These are phyloP conservation scores for Pestalotiopsis sp. DNA, from an alignment of 2,329 filamentous ascomycete species.

Conservation along the genomic window DNA sequence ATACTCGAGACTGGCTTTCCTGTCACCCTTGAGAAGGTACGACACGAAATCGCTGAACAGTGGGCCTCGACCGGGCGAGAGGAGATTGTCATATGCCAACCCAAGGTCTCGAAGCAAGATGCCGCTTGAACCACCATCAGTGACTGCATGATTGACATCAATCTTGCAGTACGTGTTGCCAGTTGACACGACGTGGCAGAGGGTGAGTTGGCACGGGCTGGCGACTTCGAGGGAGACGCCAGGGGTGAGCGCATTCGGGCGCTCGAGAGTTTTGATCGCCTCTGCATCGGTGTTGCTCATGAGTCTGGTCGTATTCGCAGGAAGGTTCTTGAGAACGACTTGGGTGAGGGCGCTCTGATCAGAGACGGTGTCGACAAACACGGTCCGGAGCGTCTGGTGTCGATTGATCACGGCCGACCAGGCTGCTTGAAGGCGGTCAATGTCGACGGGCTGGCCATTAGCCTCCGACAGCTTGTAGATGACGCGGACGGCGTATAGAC, in stretches of 20 bases:
- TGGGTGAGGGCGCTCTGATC: conserved; percentile 11
- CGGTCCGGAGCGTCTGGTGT: not conserved
- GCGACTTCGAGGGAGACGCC: conserved; percentile 25
- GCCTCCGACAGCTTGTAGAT: conserved; percentile 1
- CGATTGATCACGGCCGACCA: conserved; percentile 1
- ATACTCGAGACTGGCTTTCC: conserved; percentile 24
- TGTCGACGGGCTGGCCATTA: not conserved
- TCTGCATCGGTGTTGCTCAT: conserved; percentile 4
- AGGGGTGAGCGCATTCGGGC: not conserved
- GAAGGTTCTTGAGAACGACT: conserved; percentile 8
- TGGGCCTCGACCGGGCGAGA: conserved; percentile 15
- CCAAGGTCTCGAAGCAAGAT: conserved; percentile 32
- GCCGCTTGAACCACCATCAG: conserved; percentile 34
- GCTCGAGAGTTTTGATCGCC: conserved; percentile 3
- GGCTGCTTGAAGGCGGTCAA: conserved; percentile 5
- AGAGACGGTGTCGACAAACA: conserved; percentile 8
- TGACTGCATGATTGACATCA: conserved; percentile 38
- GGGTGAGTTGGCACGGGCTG: conserved; percentile 18
- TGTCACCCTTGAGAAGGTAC: conserved; percentile 20
- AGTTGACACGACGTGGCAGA: conserved; percentile 20
- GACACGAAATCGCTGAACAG: conserved; percentile 21
- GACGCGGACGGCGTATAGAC: conserved; percentile 4
- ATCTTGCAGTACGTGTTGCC: conserved; percentile 26
- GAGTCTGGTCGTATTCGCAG: not conserved
- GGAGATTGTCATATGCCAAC: conserved; percentile 24